Evolutionary conservation across 192 early-diverging fungal genomes (phyloP).

Genomic region (Linnemannia elongata): DNA sequence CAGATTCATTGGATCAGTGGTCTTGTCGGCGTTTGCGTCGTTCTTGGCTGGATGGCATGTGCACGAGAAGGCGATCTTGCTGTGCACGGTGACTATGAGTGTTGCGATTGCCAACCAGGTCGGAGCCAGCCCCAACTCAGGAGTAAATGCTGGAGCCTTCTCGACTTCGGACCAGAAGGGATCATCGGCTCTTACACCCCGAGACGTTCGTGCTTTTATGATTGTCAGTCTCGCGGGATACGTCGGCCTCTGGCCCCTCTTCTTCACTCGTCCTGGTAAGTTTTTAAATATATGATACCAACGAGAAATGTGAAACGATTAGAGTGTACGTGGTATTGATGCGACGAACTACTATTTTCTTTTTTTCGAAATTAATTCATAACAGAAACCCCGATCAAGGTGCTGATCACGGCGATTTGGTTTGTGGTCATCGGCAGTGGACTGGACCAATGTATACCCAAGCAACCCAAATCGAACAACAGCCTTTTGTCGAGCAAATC

Average conservation of each 20-base stretch:
- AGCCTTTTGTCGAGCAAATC: neutral
- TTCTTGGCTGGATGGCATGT: slow-evolving; percentile 99
- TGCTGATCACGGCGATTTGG: slow-evolving; percentile 59
- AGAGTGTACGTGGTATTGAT: neutral
- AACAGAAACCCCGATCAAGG: slow-evolving; percentile 64
- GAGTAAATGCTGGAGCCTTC: slow-evolving; percentile 18
- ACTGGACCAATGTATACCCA: slow-evolving; percentile 49
- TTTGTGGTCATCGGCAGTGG: slow-evolving; percentile 55
- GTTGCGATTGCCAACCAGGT: slow-evolving; percentile 59
- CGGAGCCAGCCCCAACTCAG: slow-evolving; percentile 38
- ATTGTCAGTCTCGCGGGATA: slow-evolving; percentile 74
- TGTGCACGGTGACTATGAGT: slow-evolving; percentile 67
- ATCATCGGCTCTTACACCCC: slow-evolving; percentile 26
- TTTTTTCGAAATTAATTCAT: neutral
- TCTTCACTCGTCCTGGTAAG: slow-evolving; percentile 76
- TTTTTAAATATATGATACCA: neutral
- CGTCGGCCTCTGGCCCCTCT: slow-evolving; percentile 77
- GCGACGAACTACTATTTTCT: neutral
- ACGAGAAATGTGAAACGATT: neutral
- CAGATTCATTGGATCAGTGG: slow-evolving; percentile 79
- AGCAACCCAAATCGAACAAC: slow-evolving; percentile 18
- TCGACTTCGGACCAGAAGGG: slow-evolving; percentile 14
- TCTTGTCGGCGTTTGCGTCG: slow-evolving; percentile 87
- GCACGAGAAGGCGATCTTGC: slow-evolving; percentile 95
- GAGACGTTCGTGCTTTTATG: slow-evolving; percentile 69